Evolutionary conservation across 2,329 filamentous ascomycete genomes (phyloP).

Genomic region (Alternaria angustiovoidea): DNA sequence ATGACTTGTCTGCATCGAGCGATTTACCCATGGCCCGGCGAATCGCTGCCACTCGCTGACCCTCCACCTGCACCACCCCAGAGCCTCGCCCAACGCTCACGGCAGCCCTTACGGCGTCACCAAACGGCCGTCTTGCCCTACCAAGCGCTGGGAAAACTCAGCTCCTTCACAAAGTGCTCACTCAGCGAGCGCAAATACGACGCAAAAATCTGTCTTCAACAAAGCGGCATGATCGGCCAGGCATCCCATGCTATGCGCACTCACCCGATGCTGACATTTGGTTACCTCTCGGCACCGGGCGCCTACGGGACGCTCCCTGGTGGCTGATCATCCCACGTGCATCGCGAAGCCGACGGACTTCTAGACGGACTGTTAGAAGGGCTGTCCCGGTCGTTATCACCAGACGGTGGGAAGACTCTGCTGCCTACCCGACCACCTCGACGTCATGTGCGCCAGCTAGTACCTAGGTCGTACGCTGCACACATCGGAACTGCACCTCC

Average conservation of each 20-base stretch:
- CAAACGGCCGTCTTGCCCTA: constrained; percentile 2
- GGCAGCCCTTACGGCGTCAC: not conserved
- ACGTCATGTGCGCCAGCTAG: constrained; percentile 24
- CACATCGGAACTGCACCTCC: constrained; percentile 11
- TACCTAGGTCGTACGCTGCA: constrained; percentile 6
- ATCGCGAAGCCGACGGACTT: constrained; percentile 6
- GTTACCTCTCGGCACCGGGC: constrained; percentile 17
- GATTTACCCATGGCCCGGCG: constrained; percentile 18
- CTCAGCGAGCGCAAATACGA: constrained; percentile 5
- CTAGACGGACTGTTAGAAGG: constrained; percentile 9
- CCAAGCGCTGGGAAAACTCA: constrained; percentile 14
- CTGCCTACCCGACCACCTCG: constrained; percentile 4
- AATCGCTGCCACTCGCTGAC: constrained; percentile 22
- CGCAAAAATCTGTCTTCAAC: not conserved
- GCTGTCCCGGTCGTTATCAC: constrained; percentile 26
- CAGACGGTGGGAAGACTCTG: constrained; percentile 23
- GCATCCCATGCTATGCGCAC: constrained; percentile 13
- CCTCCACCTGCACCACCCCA: constrained; percentile 21
- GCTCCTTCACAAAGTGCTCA: constrained; percentile 9
- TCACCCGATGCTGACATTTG: constrained; percentile 2
- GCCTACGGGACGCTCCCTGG: constrained; percentile 24
- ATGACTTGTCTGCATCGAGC: constrained; percentile 28
- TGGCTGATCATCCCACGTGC: constrained; percentile 32
- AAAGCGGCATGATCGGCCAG: constrained; percentile 22
- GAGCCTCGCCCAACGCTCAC: constrained; percentile 31